Evolutionary conservation across 495 filamentous ascomycete species (phyloP), one percentile per base, ranked within the genome.

Genomic region (Daldinia concentrica): DNA sequence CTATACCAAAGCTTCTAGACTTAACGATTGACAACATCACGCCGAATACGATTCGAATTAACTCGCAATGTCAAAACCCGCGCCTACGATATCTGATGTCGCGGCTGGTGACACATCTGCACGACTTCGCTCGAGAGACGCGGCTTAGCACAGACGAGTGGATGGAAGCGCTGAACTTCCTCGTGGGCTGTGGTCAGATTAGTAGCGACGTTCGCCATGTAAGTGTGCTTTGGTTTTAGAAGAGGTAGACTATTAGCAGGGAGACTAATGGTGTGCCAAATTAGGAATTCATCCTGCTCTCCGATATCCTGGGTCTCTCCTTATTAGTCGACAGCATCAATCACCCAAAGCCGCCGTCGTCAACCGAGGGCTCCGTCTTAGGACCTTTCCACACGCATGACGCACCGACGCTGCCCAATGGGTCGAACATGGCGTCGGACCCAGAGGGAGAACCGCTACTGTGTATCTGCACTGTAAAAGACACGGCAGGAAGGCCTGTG

Each of bases 321-420:
- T 86, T 96, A 61, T 89, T 97, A 7, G 91, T 97, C 64, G 94
- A 97, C 82, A 88, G 85, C 69, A 96, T 97, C 83, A 93, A 95
- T 82, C 93, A 97, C 82, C 94, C 94, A 64, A 97, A 93, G 77
- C 92, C 92, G 0, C 76, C 88, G 0, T 78, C 79, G 41, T 86
- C 87, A 50, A 98, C 94, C 15, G 93, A 97, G 79, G 92, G 93
- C 55, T 94, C 94, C 3, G 92, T 98, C 30, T 87, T 97, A 0
- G 94, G 94, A 0, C 94, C 94, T 50, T 98, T 97, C 85, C 93
- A 98, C 84, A 95, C 93, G 2, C 92, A 97, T 80, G 93, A 97
- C 73, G 93, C 94, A 3, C 85, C 89, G 27, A 77, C 84, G 34
- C 83, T 91, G 45, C 58, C 84, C 12, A 81, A 89, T 66, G 94